Evolutionary conservation across 2,329 filamentous ascomycete genomes (phyloP), one percentile per base, ranked within the genome.

Genomic region (Bimuria novae-zelandiae): DNA sequence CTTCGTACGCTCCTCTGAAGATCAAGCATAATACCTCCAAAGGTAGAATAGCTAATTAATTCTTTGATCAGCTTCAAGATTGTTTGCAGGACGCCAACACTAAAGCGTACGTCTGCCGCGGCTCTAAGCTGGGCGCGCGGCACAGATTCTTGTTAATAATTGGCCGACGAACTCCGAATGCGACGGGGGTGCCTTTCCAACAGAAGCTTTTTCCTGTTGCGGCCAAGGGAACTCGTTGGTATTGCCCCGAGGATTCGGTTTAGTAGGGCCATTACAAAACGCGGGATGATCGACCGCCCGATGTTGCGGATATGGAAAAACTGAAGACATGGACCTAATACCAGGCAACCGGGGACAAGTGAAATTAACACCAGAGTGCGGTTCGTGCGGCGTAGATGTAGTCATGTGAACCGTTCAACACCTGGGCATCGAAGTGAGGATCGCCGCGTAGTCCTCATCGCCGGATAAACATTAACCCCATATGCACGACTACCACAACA

Each of bases 191-290:
- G 27, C 30, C 22, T 43, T 14, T 39, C 33, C 37, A 47, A 47
- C 44, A 8, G 8, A 21, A 39, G 44, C 23, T 21, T n/a, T 47
- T 37, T 21, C 32, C 33, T 37, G 22, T 47, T 37, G 16, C 16
- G 22, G 33, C 14, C 16, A 37, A 47, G 22, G 33, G 16, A 12
- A n/a, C 22, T 30, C 2, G 32, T 27, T 29, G 32, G 22, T 23
- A 19, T 21, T 19, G 25, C 29, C 11, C 42, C 42, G 42, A 33
- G 29, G 17, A 35, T 47, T 47, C 33, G 44, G 44, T 37, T 47
- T 32, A 32, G 44, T 37, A 47, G 44, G 44, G 33, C 19, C 12
- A 23, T 47, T 32, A 47, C 33, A 37, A 37, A 46, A 30, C 44
- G 33, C 29, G 44, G 33, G 44, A 47, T 37, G 32, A 47, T 30